phyloP scores from a whole-genome alignment of 164 flowering plant genomes.

The Amborella trichopoda region DNA sequence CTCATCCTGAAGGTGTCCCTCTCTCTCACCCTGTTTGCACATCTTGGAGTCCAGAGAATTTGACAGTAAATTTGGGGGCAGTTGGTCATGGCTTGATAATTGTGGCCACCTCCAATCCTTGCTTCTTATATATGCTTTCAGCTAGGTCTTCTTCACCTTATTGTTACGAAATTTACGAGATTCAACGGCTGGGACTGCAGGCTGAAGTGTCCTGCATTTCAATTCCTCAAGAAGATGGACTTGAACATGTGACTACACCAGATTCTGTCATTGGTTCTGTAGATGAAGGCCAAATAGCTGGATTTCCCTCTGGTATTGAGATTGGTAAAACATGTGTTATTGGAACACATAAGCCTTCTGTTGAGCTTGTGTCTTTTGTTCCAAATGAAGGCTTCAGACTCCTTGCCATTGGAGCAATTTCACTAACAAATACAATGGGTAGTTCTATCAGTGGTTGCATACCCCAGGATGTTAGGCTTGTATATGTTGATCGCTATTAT shows the following conservation, averaged over 20 bases:
- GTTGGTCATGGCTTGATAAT: constrained; percentile 54
- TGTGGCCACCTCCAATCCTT: constrained; percentile 86
- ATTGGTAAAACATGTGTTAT: constrained; percentile 48
- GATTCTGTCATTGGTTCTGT: constrained; percentile 7
- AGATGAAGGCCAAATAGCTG: constrained; percentile 8
- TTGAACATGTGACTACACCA: constrained; percentile 3
- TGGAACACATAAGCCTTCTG: constrained; percentile 95
- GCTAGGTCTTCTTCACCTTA: constrained; percentile 33
- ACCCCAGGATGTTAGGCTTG: constrained; percentile 97
- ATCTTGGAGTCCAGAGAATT: constrained; percentile 65
- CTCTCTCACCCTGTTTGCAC: constrained; percentile 54
- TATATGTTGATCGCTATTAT: constrained; percentile 63
- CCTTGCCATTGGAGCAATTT: constrained; percentile 62
- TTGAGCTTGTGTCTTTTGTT: constrained; percentile 58
- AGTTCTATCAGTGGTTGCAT: constrained; percentile 68
- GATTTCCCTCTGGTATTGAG: constrained; percentile 30
- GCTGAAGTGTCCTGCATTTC: constrained; percentile 84
- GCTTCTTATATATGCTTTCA: constrained; percentile 62
- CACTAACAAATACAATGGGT: constrained; percentile 50
- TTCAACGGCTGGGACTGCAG: constrained; percentile 55
- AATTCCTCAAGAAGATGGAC: constrained; percentile 37
- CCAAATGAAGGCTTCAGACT: constrained; percentile 43
- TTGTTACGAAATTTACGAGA: constrained; percentile 63
- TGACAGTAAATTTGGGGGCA: constrained; percentile 74
- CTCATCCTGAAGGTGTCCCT: constrained; percentile 65